Evolutionary conservation across 1,139 yeast genomes (phyloP).

Genomic region (Kluyveromyces sp.): DNA sequence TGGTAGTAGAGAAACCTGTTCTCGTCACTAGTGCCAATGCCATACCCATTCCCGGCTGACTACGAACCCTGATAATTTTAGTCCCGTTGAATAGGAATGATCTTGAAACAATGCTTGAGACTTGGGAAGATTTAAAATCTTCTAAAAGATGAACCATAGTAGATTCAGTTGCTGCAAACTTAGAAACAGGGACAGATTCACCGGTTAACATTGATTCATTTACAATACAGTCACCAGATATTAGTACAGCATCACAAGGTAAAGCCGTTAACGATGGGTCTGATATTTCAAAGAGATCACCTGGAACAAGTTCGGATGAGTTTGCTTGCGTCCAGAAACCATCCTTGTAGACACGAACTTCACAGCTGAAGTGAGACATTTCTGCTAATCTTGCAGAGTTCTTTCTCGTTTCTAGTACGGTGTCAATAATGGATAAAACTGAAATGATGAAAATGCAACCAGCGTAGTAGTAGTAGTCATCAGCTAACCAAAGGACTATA

Average conservation of each 20-base stretch:
- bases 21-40: slow-evolving; percentile 86
- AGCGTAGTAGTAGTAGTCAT: slow-evolving; percentile 89
- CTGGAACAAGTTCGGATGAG: slow-evolving; percentile 86
- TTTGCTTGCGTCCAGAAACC: slow-evolving; percentile 85
- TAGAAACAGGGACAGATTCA: slow-evolving; percentile 94
- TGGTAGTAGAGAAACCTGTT: slow-evolving; percentile 91
- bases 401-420: slow-evolving; percentile 73
- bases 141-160: slow-evolving; percentile 47
- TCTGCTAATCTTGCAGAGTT: slow-evolving; percentile 67
- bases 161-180: slow-evolving; percentile 57
- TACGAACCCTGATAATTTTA: slow-evolving; percentile 71
- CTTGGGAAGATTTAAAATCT: slow-evolving; percentile 45
- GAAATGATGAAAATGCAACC: slow-evolving; percentile 86
- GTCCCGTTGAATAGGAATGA: slow-evolving; percentile 86
- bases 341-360: slow-evolving; percentile 83
- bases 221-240: slow-evolving; percentile 88
- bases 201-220: slow-evolving; percentile 97
- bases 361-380: slow-evolving; percentile 66
- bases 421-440: slow-evolving; percentile 65
- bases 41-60: slow-evolving; percentile 39
- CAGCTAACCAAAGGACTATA: slow-evolving; percentile 83
- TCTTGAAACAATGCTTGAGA: slow-evolving; percentile 61
- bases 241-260: slow-evolving; percentile 84
- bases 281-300: slow-evolving; percentile 85
- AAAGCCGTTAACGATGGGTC: slow-evolving; percentile 68